These are phyloP conservation scores for Epichloe aotearoae DNA, from an alignment of 2,329 filamentous ascomycete genomes.

Conservation along the genomic window DNA sequence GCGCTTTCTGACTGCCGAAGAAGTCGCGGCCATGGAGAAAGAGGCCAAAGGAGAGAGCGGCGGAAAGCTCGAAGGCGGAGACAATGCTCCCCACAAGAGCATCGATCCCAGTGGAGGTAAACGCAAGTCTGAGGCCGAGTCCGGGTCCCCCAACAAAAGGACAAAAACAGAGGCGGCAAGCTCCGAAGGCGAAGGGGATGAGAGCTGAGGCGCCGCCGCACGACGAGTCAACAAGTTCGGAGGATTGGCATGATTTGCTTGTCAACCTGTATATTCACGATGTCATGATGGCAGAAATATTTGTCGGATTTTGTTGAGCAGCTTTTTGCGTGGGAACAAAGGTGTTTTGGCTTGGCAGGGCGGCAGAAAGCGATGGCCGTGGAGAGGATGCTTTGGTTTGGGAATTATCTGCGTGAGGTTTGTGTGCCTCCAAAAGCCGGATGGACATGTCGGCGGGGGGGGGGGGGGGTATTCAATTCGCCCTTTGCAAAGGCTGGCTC, in stretches of 20 bases:
- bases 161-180: conserved; percentile 35
- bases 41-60: conserved; percentile 30
- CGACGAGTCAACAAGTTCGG: not conserved
- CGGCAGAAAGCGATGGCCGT: not conserved
- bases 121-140: conserved; percentile 44
- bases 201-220: conserved; percentile 4
- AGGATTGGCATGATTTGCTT: conserved; percentile 1
- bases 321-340: conserved; percentile 8
- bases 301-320: conserved; percentile 5
- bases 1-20: conserved; percentile 89
- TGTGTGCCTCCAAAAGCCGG: not conserved
- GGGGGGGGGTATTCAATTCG: not conserved
- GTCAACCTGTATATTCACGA: conserved; percentile 19
- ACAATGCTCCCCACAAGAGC: conserved; percentile 12
- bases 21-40: conserved; percentile 80
- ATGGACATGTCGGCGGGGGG: not conserved
- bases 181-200: conserved; percentile 22
- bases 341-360: conserved; percentile 4
- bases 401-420: not conserved
- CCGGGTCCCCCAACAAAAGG: conserved; percentile 40
- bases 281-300: conserved; percentile 20
- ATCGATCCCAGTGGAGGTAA: conserved; percentile 34
- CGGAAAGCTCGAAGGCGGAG: conserved; percentile 18
- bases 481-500: conserved; percentile 1
- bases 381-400: not conserved